Evolutionary conservation across 805 yeast species (phyloP).

Genomic region (Kregervanrija delftensis): DNA sequence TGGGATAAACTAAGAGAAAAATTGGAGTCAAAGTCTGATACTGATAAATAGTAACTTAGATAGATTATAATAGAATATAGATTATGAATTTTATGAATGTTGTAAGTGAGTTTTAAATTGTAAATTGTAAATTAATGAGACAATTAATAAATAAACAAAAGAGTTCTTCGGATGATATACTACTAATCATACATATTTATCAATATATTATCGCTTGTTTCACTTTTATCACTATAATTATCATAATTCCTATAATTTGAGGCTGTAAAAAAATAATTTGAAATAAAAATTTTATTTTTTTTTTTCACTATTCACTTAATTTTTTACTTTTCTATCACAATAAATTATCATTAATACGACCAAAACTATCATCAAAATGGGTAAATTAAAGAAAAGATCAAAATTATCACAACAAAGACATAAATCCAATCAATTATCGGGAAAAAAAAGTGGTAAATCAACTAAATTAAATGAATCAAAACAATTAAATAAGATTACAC

Average conservation of each 20-base stretch:
- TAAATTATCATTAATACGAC: neutral
- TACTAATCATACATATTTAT: neutral
- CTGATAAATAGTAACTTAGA: neutral
- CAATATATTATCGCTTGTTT: neutral
- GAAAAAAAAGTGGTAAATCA: neutral
- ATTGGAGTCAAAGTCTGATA: slow-evolving; percentile 13
- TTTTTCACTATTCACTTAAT: neutral
- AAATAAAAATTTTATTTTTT: neutral
- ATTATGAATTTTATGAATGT: no score
- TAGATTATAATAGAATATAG: no score
- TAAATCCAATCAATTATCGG: slow-evolving; percentile 8
- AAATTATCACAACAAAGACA: slow-evolving; percentile 34
- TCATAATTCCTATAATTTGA: neutral
- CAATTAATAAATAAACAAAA: no score
- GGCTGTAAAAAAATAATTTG: neutral
- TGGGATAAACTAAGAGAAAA: slow-evolving; percentile 18
- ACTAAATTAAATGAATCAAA: slow-evolving; percentile 17
- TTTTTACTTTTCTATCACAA: neutral
- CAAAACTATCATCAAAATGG: slow-evolving; percentile 40
- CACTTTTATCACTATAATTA: neutral
- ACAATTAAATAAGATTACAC: slow-evolving; percentile 46
- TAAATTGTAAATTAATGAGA: no score
- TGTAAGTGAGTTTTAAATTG: no score
- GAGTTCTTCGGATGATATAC: no score
- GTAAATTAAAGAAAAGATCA: slow-evolving; percentile 65